Evolutionary conservation across 225 moss, liverwort and hornwort genomes (phyloP).

Genomic region (Lunularia cruciata): DNA sequence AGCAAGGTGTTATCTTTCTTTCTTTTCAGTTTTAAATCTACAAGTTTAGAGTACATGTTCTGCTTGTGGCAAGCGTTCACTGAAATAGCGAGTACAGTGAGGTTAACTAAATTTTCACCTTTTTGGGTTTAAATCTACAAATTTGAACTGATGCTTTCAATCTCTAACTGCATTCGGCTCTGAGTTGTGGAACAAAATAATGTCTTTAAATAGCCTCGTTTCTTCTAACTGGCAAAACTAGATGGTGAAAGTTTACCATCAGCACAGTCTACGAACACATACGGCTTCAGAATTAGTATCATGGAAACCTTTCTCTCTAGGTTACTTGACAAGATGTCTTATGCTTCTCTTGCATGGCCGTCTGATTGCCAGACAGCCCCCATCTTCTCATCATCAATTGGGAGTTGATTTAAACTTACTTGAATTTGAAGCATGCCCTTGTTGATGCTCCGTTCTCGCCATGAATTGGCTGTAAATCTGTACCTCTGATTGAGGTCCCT

Average conservation of each 20-base stretch:
- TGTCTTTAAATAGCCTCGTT: constrained; percentile 3
- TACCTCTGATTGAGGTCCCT: background rate
- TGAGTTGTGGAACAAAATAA: constrained; percentile 3
- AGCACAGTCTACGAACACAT: background rate
- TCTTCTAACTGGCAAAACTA: constrained; percentile 14
- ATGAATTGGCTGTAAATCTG: background rate
- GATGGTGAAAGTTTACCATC: background rate
- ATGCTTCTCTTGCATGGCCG: background rate
- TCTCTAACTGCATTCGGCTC: constrained; percentile 1
- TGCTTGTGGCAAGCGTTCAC: constrained; percentile 5
- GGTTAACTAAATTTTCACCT: background rate
- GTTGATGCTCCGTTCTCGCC: constrained; percentile 3
- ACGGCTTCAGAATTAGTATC: background rate
- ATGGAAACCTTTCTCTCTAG: background rate
- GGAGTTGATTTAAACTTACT: background rate
- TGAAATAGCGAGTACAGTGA: background rate
- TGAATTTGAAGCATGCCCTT: constrained; percentile 3
- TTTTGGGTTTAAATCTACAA: background rate
- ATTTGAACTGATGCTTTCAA: background rate
- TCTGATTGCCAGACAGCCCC: background rate
- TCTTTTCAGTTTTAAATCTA: constrained; percentile 4
- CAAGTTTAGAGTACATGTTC: constrained; percentile 14
- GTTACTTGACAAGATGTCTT: background rate
- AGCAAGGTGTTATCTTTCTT: no score
- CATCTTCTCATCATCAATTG: constrained; percentile 6